phyloP scores from a whole-genome alignment of 164 flowering plant genomes.

The Tinospora cordifolia region DNA sequence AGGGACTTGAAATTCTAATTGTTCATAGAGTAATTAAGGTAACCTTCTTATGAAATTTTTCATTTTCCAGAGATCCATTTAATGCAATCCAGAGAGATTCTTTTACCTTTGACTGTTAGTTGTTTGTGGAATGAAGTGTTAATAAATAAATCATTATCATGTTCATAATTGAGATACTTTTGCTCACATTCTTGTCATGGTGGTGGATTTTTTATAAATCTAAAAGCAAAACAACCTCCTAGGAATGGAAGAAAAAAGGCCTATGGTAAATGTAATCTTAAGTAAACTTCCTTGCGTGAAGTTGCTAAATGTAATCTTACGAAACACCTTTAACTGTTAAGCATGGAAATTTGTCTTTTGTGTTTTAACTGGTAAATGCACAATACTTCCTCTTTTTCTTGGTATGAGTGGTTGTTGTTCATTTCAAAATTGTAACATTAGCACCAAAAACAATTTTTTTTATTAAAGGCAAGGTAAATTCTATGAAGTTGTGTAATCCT shows the following conservation, averaged over 20 bases:
- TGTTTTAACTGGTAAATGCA: background rate
- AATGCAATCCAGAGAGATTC: background rate
- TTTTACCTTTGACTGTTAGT: background rate
- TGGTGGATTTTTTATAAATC: background rate
- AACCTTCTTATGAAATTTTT: constrained; percentile 12
- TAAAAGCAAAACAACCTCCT: background rate
- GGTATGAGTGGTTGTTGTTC: background rate
- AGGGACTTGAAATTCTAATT: constrained; percentile 86
- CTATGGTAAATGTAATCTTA: background rate
- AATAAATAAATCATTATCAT: background rate
- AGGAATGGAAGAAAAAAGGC: background rate
- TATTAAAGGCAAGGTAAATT: no score
- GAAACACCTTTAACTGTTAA: background rate
- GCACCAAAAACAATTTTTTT: background rate
- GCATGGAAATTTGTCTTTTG: background rate
- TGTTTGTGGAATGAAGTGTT: background rate
- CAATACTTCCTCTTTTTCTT: background rate
- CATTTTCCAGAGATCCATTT: background rate
- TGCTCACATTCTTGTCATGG: background rate
- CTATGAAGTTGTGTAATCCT: no score
- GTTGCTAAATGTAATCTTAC: no score
- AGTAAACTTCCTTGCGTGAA: background rate
- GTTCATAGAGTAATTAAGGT: constrained; percentile 89
- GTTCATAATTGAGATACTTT: background rate
- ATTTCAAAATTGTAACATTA: background rate